phyloP scores from a whole-genome alignment of 2,329 filamentous ascomycete species.

The Phoma sp. region DNA sequence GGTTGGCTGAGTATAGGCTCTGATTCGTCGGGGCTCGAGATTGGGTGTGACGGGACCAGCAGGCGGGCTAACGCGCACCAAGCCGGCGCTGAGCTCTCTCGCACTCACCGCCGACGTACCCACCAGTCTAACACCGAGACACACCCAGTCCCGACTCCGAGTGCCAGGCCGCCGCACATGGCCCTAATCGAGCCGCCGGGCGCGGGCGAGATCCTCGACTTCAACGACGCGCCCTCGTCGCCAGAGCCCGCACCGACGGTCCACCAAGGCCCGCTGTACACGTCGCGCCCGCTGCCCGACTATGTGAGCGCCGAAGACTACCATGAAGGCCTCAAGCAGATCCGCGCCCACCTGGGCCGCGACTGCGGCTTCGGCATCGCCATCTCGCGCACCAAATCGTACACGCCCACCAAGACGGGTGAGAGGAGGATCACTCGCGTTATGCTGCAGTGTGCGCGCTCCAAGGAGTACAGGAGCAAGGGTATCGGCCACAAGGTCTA shows the following conservation, averaged over 20 bases:
- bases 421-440: slow-evolving; percentile 19
- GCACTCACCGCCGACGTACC: not conserved
- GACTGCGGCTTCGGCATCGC: slow-evolving; percentile 21
- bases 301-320: slow-evolving; percentile 20
- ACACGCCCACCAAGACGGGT: slow-evolving; percentile 17
- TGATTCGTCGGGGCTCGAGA: too few species aligned
- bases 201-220: slow-evolving; percentile 8
- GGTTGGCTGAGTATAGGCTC: too few species aligned
- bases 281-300: slow-evolving; percentile 13
- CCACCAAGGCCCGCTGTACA: slow-evolving; percentile 6
- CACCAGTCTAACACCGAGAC: slow-evolving; percentile 1
- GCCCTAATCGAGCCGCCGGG: slow-evolving; percentile 14
- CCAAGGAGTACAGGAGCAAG: slow-evolving; percentile 23
- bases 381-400: slow-evolving; percentile 22
- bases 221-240: slow-evolving; percentile 12
- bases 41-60: not conserved
- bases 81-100: not conserved
- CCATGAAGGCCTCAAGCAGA: slow-evolving; percentile 22
- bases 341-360: slow-evolving; percentile 18
- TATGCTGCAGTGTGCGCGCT: slow-evolving; percentile 20
- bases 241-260: slow-evolving; percentile 1
- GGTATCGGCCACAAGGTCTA: slow-evolving; percentile 15
- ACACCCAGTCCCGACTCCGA: not conserved
- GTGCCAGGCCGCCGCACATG: not conserved
- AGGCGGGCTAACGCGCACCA: not conserved